Percentiles rank a stretch among this genome's conserved stretches.
Evolutionary conservation across 306 rosid species (phyloP).

Genomic region (Acacia confusa): DNA sequence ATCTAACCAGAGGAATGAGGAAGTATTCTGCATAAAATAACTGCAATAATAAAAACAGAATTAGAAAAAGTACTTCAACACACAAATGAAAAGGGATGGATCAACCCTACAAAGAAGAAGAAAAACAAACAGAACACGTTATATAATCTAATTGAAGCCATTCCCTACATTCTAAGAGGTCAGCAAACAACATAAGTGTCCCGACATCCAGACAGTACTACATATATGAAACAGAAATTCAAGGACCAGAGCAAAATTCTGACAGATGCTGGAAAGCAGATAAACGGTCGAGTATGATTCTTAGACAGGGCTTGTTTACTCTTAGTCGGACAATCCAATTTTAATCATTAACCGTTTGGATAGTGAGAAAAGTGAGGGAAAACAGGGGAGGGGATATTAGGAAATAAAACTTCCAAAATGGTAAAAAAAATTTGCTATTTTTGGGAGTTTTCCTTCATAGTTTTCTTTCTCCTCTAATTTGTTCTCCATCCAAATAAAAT

Average conservation of each 20-base stretch:
- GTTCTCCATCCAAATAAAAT: too few relatives aligned
- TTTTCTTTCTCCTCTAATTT: too few relatives aligned
- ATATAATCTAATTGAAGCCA: background rate
- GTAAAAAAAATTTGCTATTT: too few relatives aligned
- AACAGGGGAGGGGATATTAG: too few relatives aligned
- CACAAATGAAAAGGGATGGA: background rate
- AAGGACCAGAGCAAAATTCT: background rate
- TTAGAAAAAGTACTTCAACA: background rate
- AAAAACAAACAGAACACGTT: background rate
- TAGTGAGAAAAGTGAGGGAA: too few relatives aligned
- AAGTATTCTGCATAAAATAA: conserved; percentile 90
- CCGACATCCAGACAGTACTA: background rate
- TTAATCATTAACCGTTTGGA: background rate
- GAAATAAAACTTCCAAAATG: too few relatives aligned
- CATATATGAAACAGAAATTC: background rate
- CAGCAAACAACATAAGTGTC: too few relatives aligned
- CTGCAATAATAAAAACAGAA: conserved; percentile 51
- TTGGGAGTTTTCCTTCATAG: too few relatives aligned
- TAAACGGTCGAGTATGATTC: background rate
- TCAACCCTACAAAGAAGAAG: background rate
- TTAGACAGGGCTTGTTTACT: background rate
- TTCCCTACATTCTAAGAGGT: background rate
- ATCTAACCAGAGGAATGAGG: conserved; percentile 77
- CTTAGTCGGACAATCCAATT: background rate
- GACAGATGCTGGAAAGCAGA: background rate